These are phyloP conservation scores for Otatea glauca DNA, from an alignment of 176 grass and related monocot species.

Conservation along the genomic window DNA sequence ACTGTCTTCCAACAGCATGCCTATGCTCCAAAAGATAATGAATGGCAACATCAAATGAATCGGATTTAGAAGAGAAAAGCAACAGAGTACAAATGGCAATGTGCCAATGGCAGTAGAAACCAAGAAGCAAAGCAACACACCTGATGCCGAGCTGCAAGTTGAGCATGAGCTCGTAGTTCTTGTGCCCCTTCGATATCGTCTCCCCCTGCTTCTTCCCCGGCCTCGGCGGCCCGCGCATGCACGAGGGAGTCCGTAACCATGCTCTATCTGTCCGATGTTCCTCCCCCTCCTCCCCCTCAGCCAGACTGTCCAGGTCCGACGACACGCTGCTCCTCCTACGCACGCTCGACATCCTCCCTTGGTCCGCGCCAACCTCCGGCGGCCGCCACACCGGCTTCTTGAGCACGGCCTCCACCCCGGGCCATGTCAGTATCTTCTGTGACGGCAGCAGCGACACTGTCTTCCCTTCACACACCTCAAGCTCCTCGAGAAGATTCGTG, in stretches of 20 bases:
- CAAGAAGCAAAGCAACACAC: constrained; percentile 21
- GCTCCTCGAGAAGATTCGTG: constrained; percentile 53
- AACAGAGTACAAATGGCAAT: not conserved
- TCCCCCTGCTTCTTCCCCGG: constrained; percentile 77
- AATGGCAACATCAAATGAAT: not conserved
- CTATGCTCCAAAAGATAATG: constrained; percentile 38
- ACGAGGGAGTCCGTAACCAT: too few relatives aligned
- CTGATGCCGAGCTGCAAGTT: constrained; percentile 92
- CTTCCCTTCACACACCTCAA: constrained; percentile 61
- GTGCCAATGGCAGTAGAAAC: not conserved
- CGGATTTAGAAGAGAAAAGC: not conserved
- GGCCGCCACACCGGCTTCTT: constrained; percentile 68
- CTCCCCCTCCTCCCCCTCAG: not conserved
- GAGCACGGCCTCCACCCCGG: constrained; percentile 55
- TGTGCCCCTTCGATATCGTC: constrained; percentile 85
- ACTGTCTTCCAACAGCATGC: constrained; percentile 77
- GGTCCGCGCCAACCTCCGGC: constrained; percentile 32
- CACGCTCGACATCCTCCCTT: constrained; percentile 41
- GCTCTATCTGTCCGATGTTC: not conserved
- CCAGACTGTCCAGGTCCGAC: constrained; percentile 33
- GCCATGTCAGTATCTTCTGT: constrained; percentile 78
- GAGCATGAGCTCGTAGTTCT: constrained; percentile 95
- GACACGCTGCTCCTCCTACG: constrained; percentile 56
- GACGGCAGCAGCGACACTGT: constrained; percentile 73
- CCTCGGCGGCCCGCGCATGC: not conserved